These are phyloP conservation scores for Asterophora lycoperdoides DNA, from an alignment of 768 basidiomycete genomes.

Conservation along the genomic window DNA sequence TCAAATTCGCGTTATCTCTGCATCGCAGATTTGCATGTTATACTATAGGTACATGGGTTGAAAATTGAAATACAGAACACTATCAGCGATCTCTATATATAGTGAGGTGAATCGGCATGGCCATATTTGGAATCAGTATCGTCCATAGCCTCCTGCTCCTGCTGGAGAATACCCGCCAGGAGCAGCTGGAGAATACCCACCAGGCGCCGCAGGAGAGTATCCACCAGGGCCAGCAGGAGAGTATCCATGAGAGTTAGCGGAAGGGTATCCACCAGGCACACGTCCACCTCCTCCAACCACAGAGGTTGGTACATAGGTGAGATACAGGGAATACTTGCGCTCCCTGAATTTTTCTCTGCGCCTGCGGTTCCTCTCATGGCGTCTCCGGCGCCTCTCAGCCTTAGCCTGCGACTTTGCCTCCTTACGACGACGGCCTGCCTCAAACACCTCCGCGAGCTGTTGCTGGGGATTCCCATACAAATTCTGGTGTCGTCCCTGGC, in stretches of 20 bases:
- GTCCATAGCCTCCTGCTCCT: background rate
- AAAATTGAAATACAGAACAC: background rate
- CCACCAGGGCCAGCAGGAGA: slow-evolving; percentile 4
- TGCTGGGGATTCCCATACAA: slow-evolving; percentile 39
- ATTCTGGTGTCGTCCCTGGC: slow-evolving; percentile 28
- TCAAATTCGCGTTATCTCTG: too few species aligned
- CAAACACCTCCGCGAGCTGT: slow-evolving; percentile 39
- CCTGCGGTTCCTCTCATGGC: slow-evolving; percentile 61
- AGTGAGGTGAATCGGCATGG: background rate
- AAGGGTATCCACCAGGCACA: slow-evolving; percentile 15
- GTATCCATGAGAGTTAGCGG: too few species aligned
- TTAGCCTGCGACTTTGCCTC: slow-evolving; percentile 36
- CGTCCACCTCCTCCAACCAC: slow-evolving; percentile 21
- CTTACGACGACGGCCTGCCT: slow-evolving; percentile 48
- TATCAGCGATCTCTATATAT: background rate
- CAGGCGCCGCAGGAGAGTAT: too few species aligned
- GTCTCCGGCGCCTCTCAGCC: slow-evolving; percentile 57
- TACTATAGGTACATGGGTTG: background rate
- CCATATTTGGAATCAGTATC: slow-evolving; percentile 12
- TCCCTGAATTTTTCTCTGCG: slow-evolving; percentile 56
- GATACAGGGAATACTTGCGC: slow-evolving; percentile 60
- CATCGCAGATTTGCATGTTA: too few species aligned
- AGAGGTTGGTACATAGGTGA: slow-evolving; percentile 43
- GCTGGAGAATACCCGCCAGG: too few species aligned
- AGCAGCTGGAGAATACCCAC: too few species aligned